These are phyloP conservation scores for Fraxinus albicans DNA, from an alignment of 305 asterid genomes.

Conservation along the genomic window DNA sequence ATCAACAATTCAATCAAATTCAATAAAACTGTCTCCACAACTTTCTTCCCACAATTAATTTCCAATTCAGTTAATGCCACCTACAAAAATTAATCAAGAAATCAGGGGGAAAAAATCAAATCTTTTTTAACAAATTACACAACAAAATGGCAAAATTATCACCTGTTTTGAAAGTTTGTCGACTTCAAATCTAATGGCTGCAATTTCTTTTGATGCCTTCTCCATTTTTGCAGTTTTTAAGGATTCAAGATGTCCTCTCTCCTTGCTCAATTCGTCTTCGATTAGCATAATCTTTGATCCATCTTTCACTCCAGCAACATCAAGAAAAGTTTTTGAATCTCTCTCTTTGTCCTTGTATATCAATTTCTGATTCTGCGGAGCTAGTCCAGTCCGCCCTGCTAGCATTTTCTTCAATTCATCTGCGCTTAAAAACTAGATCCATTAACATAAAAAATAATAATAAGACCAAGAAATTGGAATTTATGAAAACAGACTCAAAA, in stretches of 20 bases:
- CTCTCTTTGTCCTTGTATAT: conserved; percentile 71
- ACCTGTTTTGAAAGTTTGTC: conserved; percentile 83
- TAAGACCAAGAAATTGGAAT: neutral
- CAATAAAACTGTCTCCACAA: conserved; percentile 55
- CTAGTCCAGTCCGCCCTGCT: conserved; percentile 59
- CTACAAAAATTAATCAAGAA: conserved; percentile 34
- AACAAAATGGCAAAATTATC: neutral
- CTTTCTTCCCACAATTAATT: conserved; percentile 74
- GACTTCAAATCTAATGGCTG: conserved; percentile 58
- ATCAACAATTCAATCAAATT: conserved; percentile 70
- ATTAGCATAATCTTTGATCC: conserved; percentile 61
- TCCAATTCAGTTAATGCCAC: conserved; percentile 67
- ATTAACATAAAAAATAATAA: neutral
- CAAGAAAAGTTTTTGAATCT: conserved; percentile 70
- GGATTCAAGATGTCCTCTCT: conserved; percentile 44
- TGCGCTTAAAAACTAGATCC: conserved; percentile 20
- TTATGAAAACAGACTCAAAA: neutral
- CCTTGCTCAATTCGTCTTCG: conserved; percentile 66
- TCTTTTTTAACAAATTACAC: neutral
- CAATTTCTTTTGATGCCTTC: conserved; percentile 59
- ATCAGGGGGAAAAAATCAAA: neutral
- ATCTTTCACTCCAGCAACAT: conserved; percentile 59
- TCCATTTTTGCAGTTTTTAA: conserved; percentile 54
- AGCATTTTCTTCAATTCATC: conserved; percentile 80
- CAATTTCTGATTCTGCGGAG: conserved; percentile 63